Conservation (phyloP, 2,329 filamentous ascomycete species). For the Aspergillus floridensis region DNA sequence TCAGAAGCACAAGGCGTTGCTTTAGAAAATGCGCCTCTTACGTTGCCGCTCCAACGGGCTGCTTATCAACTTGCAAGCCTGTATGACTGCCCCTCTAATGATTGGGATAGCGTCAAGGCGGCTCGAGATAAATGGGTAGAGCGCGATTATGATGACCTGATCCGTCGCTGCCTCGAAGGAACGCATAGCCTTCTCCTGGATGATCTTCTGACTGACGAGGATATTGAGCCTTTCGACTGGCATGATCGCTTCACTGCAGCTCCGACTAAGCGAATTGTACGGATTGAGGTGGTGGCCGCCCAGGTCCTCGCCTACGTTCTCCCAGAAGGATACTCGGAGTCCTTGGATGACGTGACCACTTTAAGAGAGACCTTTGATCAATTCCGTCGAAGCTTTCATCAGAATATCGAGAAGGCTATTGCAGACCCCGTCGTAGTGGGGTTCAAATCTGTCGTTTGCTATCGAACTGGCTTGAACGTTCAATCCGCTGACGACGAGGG, state of each 20-base stretch:
- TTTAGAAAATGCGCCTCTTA: slow-evolving; percentile 59
- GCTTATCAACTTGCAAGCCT: slow-evolving; percentile 65
- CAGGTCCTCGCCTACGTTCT: slow-evolving; percentile 55
- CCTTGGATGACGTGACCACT: slow-evolving; percentile 29
- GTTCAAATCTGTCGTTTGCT: slow-evolving; percentile 83
- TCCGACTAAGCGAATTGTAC: slow-evolving; percentile 69
- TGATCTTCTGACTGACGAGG: slow-evolving; percentile 63
- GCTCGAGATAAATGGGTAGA: slow-evolving; percentile 50
- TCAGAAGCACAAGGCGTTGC: slow-evolving; percentile 72
- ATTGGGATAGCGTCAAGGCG: slow-evolving; percentile 58
- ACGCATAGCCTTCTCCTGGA: slow-evolving; percentile 76
- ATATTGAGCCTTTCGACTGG: slow-evolving; percentile 60
- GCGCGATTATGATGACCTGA: slow-evolving; percentile 56
- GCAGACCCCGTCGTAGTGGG: slow-evolving; percentile 67
- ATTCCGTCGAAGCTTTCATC: slow-evolving; percentile 31
- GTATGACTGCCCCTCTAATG: slow-evolving; percentile 59
- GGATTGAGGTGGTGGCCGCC: slow-evolving; percentile 71
- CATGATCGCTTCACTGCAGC: slow-evolving; percentile 65
- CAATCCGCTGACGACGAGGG: slow-evolving; percentile 48
- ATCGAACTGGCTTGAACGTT: slow-evolving; percentile 70
- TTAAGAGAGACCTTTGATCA: slow-evolving; percentile 16
- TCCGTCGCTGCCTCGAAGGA: slow-evolving; percentile 64
- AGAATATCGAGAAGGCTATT: slow-evolving; percentile 56
- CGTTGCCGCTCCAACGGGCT: slow-evolving; percentile 68
- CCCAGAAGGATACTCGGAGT: slow-evolving; percentile 22